phyloP scores from a whole-genome alignment of 2,329 filamentous ascomycete species.

The Alternaria sp. region DNA sequence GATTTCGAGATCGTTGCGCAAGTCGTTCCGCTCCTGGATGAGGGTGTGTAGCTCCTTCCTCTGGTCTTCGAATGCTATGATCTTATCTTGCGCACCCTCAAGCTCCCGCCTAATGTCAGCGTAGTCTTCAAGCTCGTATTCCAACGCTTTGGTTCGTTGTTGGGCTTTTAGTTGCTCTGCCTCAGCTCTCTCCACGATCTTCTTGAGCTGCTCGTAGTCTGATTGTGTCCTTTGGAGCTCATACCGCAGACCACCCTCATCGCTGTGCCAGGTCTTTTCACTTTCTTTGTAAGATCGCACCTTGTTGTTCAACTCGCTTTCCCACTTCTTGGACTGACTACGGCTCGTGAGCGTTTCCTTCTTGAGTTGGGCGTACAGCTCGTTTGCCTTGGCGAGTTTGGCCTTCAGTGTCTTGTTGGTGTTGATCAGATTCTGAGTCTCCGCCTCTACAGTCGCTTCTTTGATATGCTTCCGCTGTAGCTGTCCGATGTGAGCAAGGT shows the following conservation, averaged over 20 bases:
- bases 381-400: conserved; percentile 75
- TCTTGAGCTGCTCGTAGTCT: conserved; percentile 70
- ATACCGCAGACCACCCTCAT: conserved; percentile 63
- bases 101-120: conserved; percentile 50
- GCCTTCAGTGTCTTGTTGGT: conserved; percentile 76
- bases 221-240: conserved; percentile 65
- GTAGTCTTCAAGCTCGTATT: conserved; percentile 69
- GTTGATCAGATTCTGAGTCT: conserved; percentile 81
- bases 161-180: conserved; percentile 64
- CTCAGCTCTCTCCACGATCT: conserved; percentile 72
- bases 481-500: conserved; percentile 81
- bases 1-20: conserved; percentile 65
- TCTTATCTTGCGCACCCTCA: conserved; percentile 43
- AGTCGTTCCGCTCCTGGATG: conserved; percentile 64
- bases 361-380: conserved; percentile 71
- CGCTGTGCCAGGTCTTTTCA: conserved; percentile 67
- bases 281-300: conserved; percentile 72
- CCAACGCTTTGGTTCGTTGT: conserved; percentile 61
- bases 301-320: conserved; percentile 72
- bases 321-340: conserved; percentile 78
- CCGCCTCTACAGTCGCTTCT: conserved; percentile 79
- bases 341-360: conserved; percentile 76
- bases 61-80: conserved; percentile 38
- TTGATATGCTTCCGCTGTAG: conserved; percentile 75
- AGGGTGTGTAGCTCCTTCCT: conserved; percentile 58